phyloP scores from a whole-genome alignment of 2,329 filamentous ascomycete genomes.

The Coniochaeta ligniaria region DNA sequence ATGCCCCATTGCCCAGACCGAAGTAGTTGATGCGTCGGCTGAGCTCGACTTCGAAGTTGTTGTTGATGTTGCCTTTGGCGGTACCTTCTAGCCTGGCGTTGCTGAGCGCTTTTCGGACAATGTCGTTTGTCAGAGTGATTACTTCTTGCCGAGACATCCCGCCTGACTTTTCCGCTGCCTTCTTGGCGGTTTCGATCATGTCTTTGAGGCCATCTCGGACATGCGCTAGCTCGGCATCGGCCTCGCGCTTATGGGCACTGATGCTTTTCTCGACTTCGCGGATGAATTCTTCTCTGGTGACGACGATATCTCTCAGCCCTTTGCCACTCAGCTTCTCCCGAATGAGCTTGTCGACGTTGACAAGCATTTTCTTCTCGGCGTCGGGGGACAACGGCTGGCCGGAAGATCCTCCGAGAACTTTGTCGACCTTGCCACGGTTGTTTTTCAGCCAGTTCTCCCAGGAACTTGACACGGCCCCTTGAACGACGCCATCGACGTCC shows the following conservation, averaged over 20 bases:
- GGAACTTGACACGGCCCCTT: constrained; percentile 25
- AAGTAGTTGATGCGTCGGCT: constrained; percentile 67
- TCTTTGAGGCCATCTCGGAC: constrained; percentile 14
- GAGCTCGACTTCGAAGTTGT: constrained; percentile 35
- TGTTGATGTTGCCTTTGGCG: constrained; percentile 37
- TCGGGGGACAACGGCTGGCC: background rate
- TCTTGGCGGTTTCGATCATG: constrained; percentile 22
- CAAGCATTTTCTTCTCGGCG: constrained; percentile 19
- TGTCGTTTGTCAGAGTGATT: constrained; percentile 27
- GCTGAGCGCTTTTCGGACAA: constrained; percentile 34
- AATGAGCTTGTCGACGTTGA: constrained; percentile 27
- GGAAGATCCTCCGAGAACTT: constrained; percentile 9
- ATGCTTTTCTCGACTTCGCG: constrained; percentile 31
- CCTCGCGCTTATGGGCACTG: constrained; percentile 26
- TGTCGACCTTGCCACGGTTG: constrained; percentile 37
- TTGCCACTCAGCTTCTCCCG: constrained; percentile 26
- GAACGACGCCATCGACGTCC: constrained; percentile 19
- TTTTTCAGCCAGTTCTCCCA: constrained; percentile 47
- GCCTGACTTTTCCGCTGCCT: constrained; percentile 11
- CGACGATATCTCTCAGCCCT: constrained; percentile 26
- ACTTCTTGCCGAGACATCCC: constrained; percentile 34
- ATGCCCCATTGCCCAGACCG: constrained; percentile 55
- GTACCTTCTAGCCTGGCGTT: constrained; percentile 39
- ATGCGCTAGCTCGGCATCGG: constrained; percentile 31
- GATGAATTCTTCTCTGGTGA: constrained; percentile 43